Base-by-base conservation (phyloP, 2,329 filamentous ascomycete species). In the Alternaria metachromatica region DNA sequence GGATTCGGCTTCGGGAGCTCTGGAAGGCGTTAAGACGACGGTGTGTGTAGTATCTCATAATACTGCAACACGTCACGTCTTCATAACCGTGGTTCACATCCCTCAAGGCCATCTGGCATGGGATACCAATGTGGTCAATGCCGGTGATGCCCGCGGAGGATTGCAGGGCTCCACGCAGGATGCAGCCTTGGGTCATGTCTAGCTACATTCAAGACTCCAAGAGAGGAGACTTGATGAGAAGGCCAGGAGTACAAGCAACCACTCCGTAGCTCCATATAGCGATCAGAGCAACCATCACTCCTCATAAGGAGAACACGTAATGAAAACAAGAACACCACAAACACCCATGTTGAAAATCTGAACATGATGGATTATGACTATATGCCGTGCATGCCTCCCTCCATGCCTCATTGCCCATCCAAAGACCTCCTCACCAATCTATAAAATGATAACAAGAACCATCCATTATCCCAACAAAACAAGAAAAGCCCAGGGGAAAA, bases 11-110 rank as follows among this genome's bases (percentile, higher is more conserved):
- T 78, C 21, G 68, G 68, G 4, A 72, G 72, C 6, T 30, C 72
- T 46, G 76, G 76, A 46, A 70, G 74, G 62, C 72, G 73, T 46
- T 62, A 77, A 58, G 72, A 69, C 44, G 72, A 67, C 68, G 9
- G 11, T 50, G 21, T 21, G 30, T 30, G 25, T 41, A 58, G 44
- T 50, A 23, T 18, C 21, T 46, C 21, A 26, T 2, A n/a, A 30
- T 50, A 58, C 28, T 26, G 25, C 55, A 26, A 37, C 6, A n/a
- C 10, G 15, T 26, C n/a, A 13, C 13, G 20, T 46, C 11, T 15
- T 25, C 28, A 2, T 25, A 12, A 23, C 20, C 13, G 12, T 33
- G 12, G 20, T 25, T 8, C 33, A 6, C 20, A 21, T 8, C 15
- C 23, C 30, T 21, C 30, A 56, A 18, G 26, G 20, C 12, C 13